Evolutionary conservation across 2,329 filamentous ascomycete genomes (phyloP).

Genomic region (Ophiostoma perfectum): DNA sequence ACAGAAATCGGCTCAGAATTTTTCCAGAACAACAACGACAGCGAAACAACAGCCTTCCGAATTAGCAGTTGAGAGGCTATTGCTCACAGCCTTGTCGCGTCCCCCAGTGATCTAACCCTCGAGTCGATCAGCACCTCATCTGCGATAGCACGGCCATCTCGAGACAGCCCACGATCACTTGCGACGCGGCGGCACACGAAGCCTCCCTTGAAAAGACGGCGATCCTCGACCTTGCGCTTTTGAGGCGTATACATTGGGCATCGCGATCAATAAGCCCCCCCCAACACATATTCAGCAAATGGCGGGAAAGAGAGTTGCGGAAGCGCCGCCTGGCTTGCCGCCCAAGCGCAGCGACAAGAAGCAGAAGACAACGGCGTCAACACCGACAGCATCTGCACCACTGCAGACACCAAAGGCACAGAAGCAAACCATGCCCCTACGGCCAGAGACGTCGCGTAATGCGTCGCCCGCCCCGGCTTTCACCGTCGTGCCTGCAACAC

Average conservation of each 20-base stretch:
- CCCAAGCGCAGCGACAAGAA: constrained; percentile 18
- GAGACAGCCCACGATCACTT: no score
- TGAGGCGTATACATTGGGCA: no score
- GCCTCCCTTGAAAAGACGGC: no score
- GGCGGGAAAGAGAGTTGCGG: constrained; percentile 13
- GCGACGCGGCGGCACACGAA: no score
- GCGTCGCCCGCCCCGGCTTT: neutral
- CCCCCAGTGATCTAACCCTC: neutral
- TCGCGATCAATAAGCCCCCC: no score
- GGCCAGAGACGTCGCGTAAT: neutral
- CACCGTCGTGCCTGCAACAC: constrained; percentile 20
- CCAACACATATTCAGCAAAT: no score
- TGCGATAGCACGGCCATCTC: no score
- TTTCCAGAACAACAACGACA: neutral
- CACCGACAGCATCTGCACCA: neutral
- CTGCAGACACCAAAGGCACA: neutral
- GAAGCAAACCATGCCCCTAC: neutral
- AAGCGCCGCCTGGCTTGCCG: neutral
- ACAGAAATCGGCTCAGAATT: neutral
- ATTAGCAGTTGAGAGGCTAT: neutral
- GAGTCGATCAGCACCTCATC: no score
- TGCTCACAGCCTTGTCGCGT: neutral
- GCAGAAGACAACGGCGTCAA: constrained; percentile 13
- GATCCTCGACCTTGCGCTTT: no score
- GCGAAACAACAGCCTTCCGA: neutral